Conservation (phyloP, 176 grass and related monocot species). For the Ensete ventricosum region DNA sequence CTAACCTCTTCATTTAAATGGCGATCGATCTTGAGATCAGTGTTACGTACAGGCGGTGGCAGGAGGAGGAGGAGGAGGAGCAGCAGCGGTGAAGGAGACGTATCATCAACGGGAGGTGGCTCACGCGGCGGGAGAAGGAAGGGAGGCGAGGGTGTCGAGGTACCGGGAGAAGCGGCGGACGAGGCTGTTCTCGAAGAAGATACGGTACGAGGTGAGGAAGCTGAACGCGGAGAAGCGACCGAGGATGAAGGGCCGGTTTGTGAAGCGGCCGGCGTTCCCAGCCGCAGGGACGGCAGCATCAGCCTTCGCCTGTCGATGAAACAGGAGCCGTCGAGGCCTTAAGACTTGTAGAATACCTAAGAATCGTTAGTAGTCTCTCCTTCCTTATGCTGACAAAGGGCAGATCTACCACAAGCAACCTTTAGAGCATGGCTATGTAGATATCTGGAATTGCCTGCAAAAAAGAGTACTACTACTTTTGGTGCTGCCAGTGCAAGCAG, state of each 20-base stretch:
- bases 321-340: too few species aligned
- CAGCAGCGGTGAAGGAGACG: background rate
- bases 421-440: too few species aligned
- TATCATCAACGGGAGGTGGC: background rate
- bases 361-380: too few species aligned
- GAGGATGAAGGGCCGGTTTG: conserved; percentile 90
- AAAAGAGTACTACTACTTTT: too few species aligned
- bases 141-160: conserved; percentile 65
- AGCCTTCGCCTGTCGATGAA: background rate
- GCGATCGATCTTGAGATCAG: background rate
- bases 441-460: too few species aligned
- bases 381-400: too few species aligned
- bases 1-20: background rate
- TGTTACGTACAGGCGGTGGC: background rate
- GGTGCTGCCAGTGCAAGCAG: too few species aligned
- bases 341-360: too few species aligned
- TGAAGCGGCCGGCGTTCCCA: conserved; percentile 36
- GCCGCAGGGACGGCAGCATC: background rate
- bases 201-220: conserved; percentile 91
- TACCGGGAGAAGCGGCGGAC: conserved; percentile 93
- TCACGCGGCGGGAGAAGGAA: conserved; percentile 18
- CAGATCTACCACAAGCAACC: too few species aligned
- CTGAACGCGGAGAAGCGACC: conserved; percentile 96
- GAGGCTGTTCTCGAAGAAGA: conserved; percentile 94
- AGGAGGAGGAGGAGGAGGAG: conserved; percentile 8